Base-by-base conservation (phyloP, 2,329 filamentous ascomycete species). In the Meredithiella fracta region DNA sequence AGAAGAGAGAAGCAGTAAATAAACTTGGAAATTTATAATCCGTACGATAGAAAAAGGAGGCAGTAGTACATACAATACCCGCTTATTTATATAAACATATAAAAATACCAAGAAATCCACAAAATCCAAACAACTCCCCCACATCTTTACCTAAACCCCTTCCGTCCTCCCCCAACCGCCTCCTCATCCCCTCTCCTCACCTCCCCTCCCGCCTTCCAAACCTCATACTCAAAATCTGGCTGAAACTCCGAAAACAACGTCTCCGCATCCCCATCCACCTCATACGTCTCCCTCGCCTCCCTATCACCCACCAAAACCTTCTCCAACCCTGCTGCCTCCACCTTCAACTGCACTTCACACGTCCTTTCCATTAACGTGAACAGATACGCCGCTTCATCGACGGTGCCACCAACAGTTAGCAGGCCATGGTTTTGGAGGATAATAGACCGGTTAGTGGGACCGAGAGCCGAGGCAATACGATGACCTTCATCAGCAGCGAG, bases 311-410 rank as follows among this genome's bases (percentile, higher is more conserved):
- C 66, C 6, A 59, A 47, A 7, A 59, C 59, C 59, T 64, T 68
- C 3, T 61, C 58, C 8, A 65, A 47, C 0, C 64, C 60, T 0
- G 65, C 54, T 8, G 61, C 63, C 40, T 67, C 67, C 0, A 64
- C 66, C 53, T 67, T 53, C 6, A 68, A 58, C 60, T 68, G 67
- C 3, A 67, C 62, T 53, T 67, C 63, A 42, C 67, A 68, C 1
- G 62, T 64, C 55, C 65, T 60, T 50, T 68, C 66, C 61, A 68
- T 49, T 47, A n/a, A 47, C 9, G 74, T 76, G 63, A 82, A 83
- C 11, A 83, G 64, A 62, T 78, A 84, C 0, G 78, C 78, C 0
- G 82, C 81, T 65, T 85, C 81, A 58, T 85, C 82, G 0, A 85
- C 80, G 0, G 80, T 85, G 0, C 64, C 64, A 0, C 82, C 81